These are phyloP conservation scores for Knoxia roxburghii DNA, from an alignment of 257 asterid genomes.

Conservation along the genomic window DNA sequence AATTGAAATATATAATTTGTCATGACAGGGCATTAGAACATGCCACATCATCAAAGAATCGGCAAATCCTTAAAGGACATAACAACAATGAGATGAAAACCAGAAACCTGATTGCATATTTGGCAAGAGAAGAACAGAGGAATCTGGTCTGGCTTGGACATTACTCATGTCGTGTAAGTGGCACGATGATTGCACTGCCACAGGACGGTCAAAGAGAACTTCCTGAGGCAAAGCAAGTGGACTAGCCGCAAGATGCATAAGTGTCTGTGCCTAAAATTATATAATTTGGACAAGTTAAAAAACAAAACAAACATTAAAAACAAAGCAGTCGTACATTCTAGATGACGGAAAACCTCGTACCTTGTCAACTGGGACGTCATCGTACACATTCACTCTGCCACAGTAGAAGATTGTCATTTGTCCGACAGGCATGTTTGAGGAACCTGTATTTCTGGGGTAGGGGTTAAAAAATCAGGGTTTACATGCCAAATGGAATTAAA, in stretches of 20 bases:
- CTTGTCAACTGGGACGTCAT: slow-evolving; percentile 77
- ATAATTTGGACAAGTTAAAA: slow-evolving; percentile 15
- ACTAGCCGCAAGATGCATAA: slow-evolving; percentile 83
- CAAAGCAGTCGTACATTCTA: slow-evolving; percentile 8
- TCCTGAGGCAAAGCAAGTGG: slow-evolving; percentile 57
- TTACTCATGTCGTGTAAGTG: slow-evolving; percentile 42
- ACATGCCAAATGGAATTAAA: slow-evolving; percentile 6
- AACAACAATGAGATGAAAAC: background rate
- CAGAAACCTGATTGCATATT: slow-evolving; percentile 57
- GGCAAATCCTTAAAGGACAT: background rate
- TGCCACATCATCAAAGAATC: background rate
- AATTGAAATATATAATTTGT: background rate
- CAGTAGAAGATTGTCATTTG: slow-evolving; percentile 93
- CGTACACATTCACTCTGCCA: slow-evolving; percentile 88
- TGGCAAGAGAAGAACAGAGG: slow-evolving; percentile 48
- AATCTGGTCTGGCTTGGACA: slow-evolving; percentile 42
- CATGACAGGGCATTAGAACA: background rate
- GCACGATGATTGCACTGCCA: slow-evolving; percentile 44
- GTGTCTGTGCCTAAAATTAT: slow-evolving; percentile 55
- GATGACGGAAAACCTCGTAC: slow-evolving; percentile 33
- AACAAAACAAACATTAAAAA: slow-evolving; percentile 2
- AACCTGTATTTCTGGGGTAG: slow-evolving; percentile 38
- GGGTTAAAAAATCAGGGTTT: background rate
- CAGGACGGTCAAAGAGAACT: slow-evolving; percentile 40
- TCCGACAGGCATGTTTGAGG: slow-evolving; percentile 44